phyloP scores from a whole-genome alignment of 768 basidiomycete species.

The Saitozyma podzolica region DNA sequence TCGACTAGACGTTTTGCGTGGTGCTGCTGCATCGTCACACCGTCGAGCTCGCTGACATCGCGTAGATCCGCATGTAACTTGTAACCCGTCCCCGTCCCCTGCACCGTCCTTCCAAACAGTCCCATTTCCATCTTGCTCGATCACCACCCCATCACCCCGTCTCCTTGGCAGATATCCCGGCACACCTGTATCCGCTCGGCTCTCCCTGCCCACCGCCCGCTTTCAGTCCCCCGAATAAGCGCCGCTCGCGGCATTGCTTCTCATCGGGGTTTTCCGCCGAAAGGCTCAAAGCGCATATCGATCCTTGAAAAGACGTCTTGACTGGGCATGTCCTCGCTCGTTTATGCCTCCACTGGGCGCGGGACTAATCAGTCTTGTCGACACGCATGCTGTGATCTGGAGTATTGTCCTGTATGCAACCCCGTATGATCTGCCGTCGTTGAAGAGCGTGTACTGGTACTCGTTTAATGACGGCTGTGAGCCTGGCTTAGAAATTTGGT shows the following conservation, averaged over 20 bases:
- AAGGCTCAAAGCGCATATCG: slow-evolving; percentile 24
- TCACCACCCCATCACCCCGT: not conserved
- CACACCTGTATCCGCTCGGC: not conserved
- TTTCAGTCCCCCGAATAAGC: slow-evolving; percentile 35
- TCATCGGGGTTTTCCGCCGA: slow-evolving; percentile 1
- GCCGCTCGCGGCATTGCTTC: slow-evolving; percentile 16
- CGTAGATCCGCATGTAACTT: not conserved
- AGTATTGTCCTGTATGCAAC: slow-evolving; percentile 1
- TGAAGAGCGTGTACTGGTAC: too few species aligned
- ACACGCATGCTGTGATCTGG: slow-evolving; percentile 11
- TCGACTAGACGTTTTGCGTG: not conserved
- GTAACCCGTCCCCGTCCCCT: not conserved
- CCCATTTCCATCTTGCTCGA: too few species aligned
- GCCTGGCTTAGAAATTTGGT: too few species aligned
- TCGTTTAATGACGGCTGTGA: too few species aligned
- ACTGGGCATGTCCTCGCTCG: slow-evolving; percentile 37
- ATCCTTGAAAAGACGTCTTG: slow-evolving; percentile 16
- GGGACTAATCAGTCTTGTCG: slow-evolving; percentile 38
- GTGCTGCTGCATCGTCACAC: too few species aligned
- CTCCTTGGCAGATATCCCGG: too few species aligned
- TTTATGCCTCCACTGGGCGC: slow-evolving; percentile 25
- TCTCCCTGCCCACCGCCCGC: slow-evolving; percentile 18
- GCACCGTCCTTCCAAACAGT: not conserved
- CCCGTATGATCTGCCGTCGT: too few species aligned
- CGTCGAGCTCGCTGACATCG: not conserved